phyloP scores from a whole-genome alignment of 257 asterid genomes.

The Fraxinus anomala region DNA sequence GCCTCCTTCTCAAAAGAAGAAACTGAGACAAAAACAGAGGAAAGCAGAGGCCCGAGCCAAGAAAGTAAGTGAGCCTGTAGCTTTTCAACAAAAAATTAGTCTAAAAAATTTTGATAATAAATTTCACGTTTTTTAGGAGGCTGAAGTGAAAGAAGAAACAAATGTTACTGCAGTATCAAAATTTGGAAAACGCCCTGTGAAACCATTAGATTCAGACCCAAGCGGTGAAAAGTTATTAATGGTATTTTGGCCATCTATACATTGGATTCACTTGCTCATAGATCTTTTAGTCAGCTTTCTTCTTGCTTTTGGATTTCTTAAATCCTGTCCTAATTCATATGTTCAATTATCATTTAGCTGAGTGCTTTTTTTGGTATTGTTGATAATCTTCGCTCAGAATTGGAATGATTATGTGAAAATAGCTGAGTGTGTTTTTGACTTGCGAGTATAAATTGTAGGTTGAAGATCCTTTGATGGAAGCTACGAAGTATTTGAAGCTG shows the following conservation, averaged over 20 bases:
- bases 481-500: slow-evolving; percentile 90
- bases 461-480: slow-evolving; percentile 89
- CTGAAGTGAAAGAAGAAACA: slow-evolving; percentile 87
- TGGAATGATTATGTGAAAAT: neutral
- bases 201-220: slow-evolving; percentile 92
- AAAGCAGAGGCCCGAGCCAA: slow-evolving; percentile 98
- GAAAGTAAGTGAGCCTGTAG: slow-evolving; percentile 52
- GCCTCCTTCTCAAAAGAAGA: slow-evolving; percentile 90
- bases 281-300: slow-evolving; percentile 9
- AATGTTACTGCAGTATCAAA: slow-evolving; percentile 54
- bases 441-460: slow-evolving; percentile 52
- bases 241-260: slow-evolving; percentile 44
- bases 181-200: slow-evolving; percentile 81
- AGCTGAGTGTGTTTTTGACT: neutral
- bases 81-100: slow-evolving; percentile 22
- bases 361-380: neutral
- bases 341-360: neutral
- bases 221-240: slow-evolving; percentile 82
- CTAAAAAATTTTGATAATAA: slow-evolving; percentile 12
- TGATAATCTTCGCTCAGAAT: neutral
- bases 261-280: slow-evolving; percentile 16
- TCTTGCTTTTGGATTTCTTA: neutral
- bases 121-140: slow-evolving; percentile 62
- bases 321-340: slow-evolving; percentile 8
- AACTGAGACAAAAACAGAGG: slow-evolving; percentile 88